Conservation (phyloP, 192 early-diverging fungal genomes). For the Dispira simplex region DNA sequence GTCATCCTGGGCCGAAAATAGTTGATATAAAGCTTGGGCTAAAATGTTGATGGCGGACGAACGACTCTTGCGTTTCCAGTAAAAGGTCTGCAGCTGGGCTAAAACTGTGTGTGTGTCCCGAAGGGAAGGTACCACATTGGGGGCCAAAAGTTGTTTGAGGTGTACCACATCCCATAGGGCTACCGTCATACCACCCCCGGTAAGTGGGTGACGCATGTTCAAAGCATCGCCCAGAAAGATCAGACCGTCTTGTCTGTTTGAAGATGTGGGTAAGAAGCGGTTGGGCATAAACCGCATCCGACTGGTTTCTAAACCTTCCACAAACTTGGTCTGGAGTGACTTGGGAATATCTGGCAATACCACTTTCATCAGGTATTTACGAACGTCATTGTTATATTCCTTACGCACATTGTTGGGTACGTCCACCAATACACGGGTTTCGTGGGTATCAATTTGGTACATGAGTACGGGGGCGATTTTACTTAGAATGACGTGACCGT, state of each 20-base stretch:
- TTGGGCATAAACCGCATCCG: conserved; percentile 79
- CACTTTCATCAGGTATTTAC: conserved; percentile 38
- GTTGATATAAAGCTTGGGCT: conserved; percentile 76
- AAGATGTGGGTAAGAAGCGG: conserved; percentile 71
- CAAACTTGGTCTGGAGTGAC: conserved; percentile 36
- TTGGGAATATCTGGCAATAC: conserved; percentile 61
- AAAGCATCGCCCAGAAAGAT: conserved; percentile 87
- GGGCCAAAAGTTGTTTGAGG: conserved; percentile 39
- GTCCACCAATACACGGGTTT: conserved; percentile 84
- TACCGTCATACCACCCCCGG: conserved; percentile 96
- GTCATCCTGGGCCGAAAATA: conserved; percentile 77
- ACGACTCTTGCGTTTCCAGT: conserved; percentile 63
- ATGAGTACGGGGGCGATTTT: conserved; percentile 73
- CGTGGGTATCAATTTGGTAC: conserved; percentile 77
- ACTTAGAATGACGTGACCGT: conserved; percentile 87
- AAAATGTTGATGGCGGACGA: conserved; percentile 74
- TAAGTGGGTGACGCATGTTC: conserved; percentile 93
- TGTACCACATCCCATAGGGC: conserved; percentile 83
- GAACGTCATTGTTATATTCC: conserved; percentile 32
- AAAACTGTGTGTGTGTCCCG: conserved; percentile 27
- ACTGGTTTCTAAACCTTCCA: conserved; percentile 47
- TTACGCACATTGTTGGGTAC: conserved; percentile 79
- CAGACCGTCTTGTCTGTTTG: conserved; percentile 55
- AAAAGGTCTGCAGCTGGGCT: conserved; percentile 40
- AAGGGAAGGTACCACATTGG: conserved; percentile 26